Evolutionary conservation across 116 monocot species (phyloP).

Genomic region (Posidonia oceanica): DNA sequence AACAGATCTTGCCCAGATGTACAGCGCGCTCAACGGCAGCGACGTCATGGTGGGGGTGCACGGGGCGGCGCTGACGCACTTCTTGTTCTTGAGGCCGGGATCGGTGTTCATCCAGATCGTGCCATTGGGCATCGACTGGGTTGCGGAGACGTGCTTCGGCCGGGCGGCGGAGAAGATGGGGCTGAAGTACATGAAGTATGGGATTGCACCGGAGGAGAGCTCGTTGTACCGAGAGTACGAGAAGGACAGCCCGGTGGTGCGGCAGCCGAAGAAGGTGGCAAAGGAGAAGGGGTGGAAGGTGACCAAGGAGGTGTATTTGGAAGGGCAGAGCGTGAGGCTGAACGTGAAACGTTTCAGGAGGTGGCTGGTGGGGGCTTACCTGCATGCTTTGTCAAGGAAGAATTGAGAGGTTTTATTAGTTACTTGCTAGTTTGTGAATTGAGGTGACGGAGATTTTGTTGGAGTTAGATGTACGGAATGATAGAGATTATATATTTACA

Average conservation of each 20-base stretch:
- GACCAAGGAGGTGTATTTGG: conserved; percentile 56
- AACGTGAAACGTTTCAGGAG: conserved; percentile 33
- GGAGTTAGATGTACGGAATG: too few species aligned
- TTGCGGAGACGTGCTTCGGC: conserved; percentile 48
- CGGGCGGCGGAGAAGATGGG: conserved; percentile 44
- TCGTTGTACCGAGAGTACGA: conserved; percentile 38
- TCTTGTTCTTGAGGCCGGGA: conserved; percentile 58
- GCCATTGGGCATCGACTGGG: conserved; percentile 58
- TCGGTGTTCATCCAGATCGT: conserved; percentile 51
- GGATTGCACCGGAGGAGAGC: conserved; percentile 43
- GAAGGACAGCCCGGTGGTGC: conserved; percentile 26
- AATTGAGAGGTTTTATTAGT: too few species aligned
- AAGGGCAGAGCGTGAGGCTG: conserved; percentile 58
- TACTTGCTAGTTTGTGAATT: too few species aligned
- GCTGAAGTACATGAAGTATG: conserved; percentile 40
- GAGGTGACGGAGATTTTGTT: too few species aligned
- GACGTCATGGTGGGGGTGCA: conserved; percentile 62
- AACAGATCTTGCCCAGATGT: conserved; percentile 34
- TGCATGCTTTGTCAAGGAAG: not conserved
- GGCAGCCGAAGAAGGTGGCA: conserved; percentile 33
- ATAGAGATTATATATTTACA: too few species aligned
- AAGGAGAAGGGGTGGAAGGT: conserved; percentile 43
- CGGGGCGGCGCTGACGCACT: conserved; percentile 75
- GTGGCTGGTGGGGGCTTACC: not conserved
- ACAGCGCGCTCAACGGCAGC: conserved; percentile 21